phyloP scores from a whole-genome alignment of 2,329 filamentous ascomycete species.

The Hypocreales sp. region DNA sequence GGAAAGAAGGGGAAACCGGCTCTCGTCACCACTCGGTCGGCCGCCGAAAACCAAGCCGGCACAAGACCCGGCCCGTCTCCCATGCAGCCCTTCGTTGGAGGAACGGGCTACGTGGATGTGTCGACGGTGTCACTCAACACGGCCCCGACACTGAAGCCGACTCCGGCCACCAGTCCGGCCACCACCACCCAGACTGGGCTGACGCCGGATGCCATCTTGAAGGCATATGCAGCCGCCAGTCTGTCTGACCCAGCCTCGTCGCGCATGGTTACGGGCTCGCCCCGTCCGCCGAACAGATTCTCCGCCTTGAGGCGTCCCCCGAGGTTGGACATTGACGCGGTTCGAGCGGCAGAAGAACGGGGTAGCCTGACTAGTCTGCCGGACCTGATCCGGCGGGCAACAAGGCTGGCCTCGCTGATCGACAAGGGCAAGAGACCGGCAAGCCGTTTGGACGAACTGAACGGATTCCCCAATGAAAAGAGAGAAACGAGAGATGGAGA shows the following conservation, averaged over 20 bases:
- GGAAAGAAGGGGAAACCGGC: conserved; percentile 44
- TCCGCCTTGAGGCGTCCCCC: conserved; percentile 52
- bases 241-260: conserved; percentile 23
- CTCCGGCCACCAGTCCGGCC: conserved; percentile 5
- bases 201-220: conserved; percentile 31
- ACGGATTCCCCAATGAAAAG: conserved; percentile 32
- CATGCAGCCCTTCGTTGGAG: conserved; percentile 24
- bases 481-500: conserved; percentile 20
- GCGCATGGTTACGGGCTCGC: conserved; percentile 12
- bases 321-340: conserved; percentile 65
- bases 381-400: conserved; percentile 80
- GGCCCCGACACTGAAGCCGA: conserved; percentile 13
- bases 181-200: conserved; percentile 8
- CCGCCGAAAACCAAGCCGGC: conserved; percentile 2
- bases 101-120: conserved; percentile 29
- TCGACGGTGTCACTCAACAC: conserved; percentile 31
- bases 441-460: conserved; percentile 39
- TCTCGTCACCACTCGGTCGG: conserved; percentile 26
- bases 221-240: conserved; percentile 33
- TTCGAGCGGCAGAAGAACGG: conserved; percentile 65
- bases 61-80: conserved; percentile 18
- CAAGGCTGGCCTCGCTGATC: conserved; percentile 71
- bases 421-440: conserved; percentile 59
- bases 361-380: conserved; percentile 85
- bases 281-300: conserved; percentile 23